Evolutionary conservation across 2,329 filamentous ascomycete species (phyloP).

Genomic region (Aaosphaeria pasadenensis): DNA sequence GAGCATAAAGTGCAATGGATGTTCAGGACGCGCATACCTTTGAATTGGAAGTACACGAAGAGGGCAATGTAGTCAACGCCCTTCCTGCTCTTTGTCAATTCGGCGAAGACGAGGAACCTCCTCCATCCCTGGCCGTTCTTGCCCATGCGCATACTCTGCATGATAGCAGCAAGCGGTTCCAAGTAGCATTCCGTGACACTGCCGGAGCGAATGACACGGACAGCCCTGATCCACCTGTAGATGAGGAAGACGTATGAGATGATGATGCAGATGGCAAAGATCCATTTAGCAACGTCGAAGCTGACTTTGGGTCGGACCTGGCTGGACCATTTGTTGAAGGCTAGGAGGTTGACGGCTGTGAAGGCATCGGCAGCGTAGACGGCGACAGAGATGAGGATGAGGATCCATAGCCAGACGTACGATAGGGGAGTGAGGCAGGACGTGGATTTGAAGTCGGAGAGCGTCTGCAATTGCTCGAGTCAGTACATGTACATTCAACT

Average conservation of each 20-base stretch:
- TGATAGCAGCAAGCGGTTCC: slow-evolving; percentile 78
- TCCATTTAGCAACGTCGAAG: slow-evolving; percentile 83
- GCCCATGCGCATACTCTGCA: slow-evolving; percentile 77
- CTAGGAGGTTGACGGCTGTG: slow-evolving; percentile 86
- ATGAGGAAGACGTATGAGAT: slow-evolving; percentile 79
- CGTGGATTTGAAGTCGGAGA: slow-evolving; percentile 75
- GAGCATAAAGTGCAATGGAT: slow-evolving; percentile 83
- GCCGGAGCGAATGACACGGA: slow-evolving; percentile 76
- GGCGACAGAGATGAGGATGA: slow-evolving; percentile 72
- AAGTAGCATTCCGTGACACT: slow-evolving; percentile 91
- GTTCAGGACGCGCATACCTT: slow-evolving; percentile 53
- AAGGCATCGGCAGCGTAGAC: slow-evolving; percentile 92
- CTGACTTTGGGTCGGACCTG: slow-evolving; percentile 75
- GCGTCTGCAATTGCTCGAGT: slow-evolving; percentile 30
- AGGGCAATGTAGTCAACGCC: slow-evolving; percentile 86
- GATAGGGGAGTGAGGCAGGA: slow-evolving; percentile 76
- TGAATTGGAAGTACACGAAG: slow-evolving; percentile 83
- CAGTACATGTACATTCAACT: background rate
- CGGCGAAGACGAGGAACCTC: slow-evolving; percentile 88
- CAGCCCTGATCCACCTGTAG: slow-evolving; percentile 76
- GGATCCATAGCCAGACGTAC: slow-evolving; percentile 81
- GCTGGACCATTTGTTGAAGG: slow-evolving; percentile 85
- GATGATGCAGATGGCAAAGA: slow-evolving; percentile 90
- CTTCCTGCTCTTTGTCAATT: slow-evolving; percentile 87
- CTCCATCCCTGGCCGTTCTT: slow-evolving; percentile 72